phyloP scores from a whole-genome alignment of 2,329 filamentous ascomycete species.

The Talaromyces albobiverticillius region DNA sequence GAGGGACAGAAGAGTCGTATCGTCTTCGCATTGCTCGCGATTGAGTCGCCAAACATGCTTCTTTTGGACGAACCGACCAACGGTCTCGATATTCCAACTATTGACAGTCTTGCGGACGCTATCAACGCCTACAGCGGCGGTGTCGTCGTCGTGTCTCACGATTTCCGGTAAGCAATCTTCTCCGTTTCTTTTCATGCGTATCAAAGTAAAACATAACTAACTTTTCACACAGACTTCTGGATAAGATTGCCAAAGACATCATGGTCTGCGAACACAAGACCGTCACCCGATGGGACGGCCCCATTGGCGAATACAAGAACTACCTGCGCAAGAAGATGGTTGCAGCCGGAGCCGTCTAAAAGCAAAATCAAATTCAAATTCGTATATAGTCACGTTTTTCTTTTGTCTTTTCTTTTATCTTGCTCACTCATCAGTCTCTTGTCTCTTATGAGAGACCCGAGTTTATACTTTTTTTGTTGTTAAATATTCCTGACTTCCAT shows the following conservation, averaged over 20 bases:
- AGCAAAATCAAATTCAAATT: not conserved
- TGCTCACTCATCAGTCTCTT: not conserved
- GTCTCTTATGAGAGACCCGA: not conserved
- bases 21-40: slow-evolving; percentile 92
- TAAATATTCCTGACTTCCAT: not conserved
- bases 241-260: slow-evolving; percentile 99
- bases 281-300: slow-evolving; percentile 82
- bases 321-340: slow-evolving; percentile 99
- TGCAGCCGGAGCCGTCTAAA: slow-evolving; percentile 75
- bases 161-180: slow-evolving; percentile 81
- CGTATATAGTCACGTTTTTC: not conserved
- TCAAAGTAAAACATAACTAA: slow-evolving; percentile 17
- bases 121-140: slow-evolving; percentile 96
- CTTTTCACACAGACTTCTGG: slow-evolving; percentile 67
- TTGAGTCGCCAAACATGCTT: slow-evolving; percentile 96
- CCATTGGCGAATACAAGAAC: slow-evolving; percentile 95
- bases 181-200: not conserved
- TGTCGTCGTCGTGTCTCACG: slow-evolving; percentile 97
- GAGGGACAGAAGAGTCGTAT: slow-evolving; percentile 98
- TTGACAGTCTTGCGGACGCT: slow-evolving; percentile 93
- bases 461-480: not conserved
- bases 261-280: slow-evolving; percentile 99
- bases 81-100: slow-evolving; percentile 97
- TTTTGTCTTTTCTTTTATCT: not conserved
- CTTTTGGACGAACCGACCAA: slow-evolving; percentile 98